Conservation (phyloP, 2,329 filamentous ascomycete genomes). For the Ophiostoma himal-ulmi region DNA sequence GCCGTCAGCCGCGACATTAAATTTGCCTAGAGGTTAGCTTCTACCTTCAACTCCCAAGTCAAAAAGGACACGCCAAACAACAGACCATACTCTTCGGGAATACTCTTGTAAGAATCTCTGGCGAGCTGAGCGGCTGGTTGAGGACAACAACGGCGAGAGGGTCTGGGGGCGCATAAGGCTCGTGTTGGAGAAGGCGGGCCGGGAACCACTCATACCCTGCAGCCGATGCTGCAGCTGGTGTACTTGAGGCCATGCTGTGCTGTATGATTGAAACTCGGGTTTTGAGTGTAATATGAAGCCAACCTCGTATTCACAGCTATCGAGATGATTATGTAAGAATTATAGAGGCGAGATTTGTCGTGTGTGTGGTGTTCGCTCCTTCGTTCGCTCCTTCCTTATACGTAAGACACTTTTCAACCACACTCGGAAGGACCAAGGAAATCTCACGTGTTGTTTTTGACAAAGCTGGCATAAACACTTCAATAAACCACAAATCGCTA, state of each 20-base stretch:
- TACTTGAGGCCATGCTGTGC: conserved; percentile 17
- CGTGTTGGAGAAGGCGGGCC: conserved; percentile 25
- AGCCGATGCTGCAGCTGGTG: not conserved
- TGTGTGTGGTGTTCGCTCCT: not conserved
- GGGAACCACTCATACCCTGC: conserved; percentile 28
- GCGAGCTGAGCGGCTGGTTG: conserved; percentile 45
- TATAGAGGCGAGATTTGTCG: not conserved
- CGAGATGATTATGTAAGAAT: not conserved
- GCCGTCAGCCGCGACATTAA: conserved; percentile 75
- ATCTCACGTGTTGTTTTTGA: not conserved
- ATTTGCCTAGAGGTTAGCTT: conserved; percentile 18
- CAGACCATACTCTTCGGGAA: conserved; percentile 42
- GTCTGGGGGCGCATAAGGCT: not conserved
- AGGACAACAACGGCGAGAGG: conserved; percentile 44
- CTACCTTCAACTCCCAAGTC: not conserved
- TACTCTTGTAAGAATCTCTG: conserved; percentile 42
- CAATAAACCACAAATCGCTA: too few species aligned
- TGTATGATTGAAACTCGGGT: not conserved
- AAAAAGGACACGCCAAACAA: not conserved
- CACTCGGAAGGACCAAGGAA: not conserved
- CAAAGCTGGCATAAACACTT: too few species aligned
- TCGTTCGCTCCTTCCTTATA: not conserved
- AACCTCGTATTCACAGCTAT: not conserved
- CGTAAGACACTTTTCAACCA: not conserved
- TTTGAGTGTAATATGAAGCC: not conserved